A percentile compares a stretch with the other conserved stretches of the same genome.
These are phyloP conservation scores for Passiflora organensis DNA, from an alignment of 345 rosid genomes.

Conservation along the genomic window DNA sequence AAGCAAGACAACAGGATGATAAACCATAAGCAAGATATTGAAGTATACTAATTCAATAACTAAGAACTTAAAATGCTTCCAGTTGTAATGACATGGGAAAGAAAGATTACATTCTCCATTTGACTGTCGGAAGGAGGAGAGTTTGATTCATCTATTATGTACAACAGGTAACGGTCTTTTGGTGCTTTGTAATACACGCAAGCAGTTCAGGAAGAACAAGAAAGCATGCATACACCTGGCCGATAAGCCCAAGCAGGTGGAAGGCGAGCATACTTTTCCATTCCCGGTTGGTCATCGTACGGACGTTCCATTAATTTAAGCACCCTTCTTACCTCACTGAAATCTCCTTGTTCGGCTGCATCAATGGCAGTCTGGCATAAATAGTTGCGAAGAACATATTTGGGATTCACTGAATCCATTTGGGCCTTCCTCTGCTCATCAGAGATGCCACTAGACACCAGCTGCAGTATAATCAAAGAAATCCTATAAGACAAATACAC, in stretches of 20 bases:
- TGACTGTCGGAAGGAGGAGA: slow-evolving; percentile 1
- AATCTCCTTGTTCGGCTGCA: slow-evolving; percentile 85
- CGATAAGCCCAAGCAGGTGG: slow-evolving; percentile 99
- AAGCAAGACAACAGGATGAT: too few species aligned
- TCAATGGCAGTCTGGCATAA: slow-evolving; percentile 92
- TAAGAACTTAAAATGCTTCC: too few species aligned
- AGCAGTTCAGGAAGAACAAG: slow-evolving; percentile 71
- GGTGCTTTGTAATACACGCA: background rate
- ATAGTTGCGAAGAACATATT: slow-evolving; percentile 80
- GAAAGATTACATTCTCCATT: slow-evolving; percentile 9
- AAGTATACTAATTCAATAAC: too few species aligned
- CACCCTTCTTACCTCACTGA: slow-evolving; percentile 66
- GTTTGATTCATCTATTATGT: slow-evolving; percentile 18
- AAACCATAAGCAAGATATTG: too few species aligned
- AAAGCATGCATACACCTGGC: slow-evolving; percentile 97
- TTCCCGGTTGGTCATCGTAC: slow-evolving; percentile 83
- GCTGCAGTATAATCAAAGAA: slow-evolving; percentile 37
- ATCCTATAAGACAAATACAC: background rate
- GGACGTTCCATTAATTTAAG: slow-evolving; percentile 75
- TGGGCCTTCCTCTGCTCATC: slow-evolving; percentile 74
- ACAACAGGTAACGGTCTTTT: slow-evolving; percentile 6
- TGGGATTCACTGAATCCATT: slow-evolving; percentile 89
- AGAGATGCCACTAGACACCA: slow-evolving; percentile 51
- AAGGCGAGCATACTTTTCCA: slow-evolving; percentile 91
- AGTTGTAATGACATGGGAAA: background rate